These are phyloP conservation scores for Leccinum longicurvipes DNA, from an alignment of 768 basidiomycete genomes.

Conservation along the genomic window DNA sequence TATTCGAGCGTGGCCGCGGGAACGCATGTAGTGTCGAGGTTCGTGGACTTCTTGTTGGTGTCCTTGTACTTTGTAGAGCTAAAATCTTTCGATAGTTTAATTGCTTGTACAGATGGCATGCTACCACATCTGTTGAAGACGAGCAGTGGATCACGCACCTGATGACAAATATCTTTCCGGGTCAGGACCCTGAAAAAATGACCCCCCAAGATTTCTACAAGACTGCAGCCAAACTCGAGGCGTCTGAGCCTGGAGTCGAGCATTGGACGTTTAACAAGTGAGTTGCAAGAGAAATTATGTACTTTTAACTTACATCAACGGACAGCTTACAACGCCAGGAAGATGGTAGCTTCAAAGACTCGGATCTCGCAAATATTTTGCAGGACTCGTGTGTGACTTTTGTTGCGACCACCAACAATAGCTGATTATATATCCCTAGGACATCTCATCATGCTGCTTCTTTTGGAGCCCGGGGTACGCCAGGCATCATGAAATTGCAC, in stretches of 20 bases:
- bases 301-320: constrained; percentile 3
- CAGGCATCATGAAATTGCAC: constrained; percentile 68
- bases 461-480: constrained; percentile 77
- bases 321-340: constrained; percentile 56
- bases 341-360: constrained; percentile 62
- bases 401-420: background rate
- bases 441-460: constrained; percentile 69
- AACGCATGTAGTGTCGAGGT: constrained; percentile 84
- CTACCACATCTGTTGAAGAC: constrained; percentile 69
- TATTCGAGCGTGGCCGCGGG: constrained; percentile 77
- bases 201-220: constrained; percentile 49
- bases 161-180: too few relatives aligned
- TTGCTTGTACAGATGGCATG: constrained; percentile 82
- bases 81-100: constrained; percentile 55
- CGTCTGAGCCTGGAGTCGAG: constrained; percentile 41
- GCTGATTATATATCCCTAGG: constrained; percentile 32
- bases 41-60: constrained; percentile 7
- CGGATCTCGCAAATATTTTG: constrained; percentile 63
- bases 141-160: constrained; percentile 81
- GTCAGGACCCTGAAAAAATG: constrained; percentile 46
- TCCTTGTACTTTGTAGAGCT: background rate
- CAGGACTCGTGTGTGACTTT: constrained; percentile 57
- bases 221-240: constrained; percentile 39
- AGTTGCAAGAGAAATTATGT: constrained; percentile 10
- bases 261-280: constrained; percentile 71